Evolutionary conservation across 2,329 filamentous ascomycete genomes (phyloP).

Genomic region (Elsinoe necatrix): DNA sequence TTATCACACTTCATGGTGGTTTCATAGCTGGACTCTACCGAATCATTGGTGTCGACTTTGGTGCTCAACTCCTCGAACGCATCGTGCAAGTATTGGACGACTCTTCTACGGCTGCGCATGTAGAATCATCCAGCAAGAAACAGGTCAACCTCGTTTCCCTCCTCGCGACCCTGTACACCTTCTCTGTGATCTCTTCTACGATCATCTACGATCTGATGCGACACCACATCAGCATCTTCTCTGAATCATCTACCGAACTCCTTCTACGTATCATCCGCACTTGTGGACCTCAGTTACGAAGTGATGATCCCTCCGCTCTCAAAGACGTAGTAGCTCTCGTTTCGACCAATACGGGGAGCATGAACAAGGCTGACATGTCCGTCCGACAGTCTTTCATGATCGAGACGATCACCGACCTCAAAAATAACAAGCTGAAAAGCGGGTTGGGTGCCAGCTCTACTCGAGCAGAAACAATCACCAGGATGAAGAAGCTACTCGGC

Average conservation of each 20-base stretch:
- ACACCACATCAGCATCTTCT: conserved; percentile 63
- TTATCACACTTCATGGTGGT: conserved; percentile 81
- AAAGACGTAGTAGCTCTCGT: conserved; percentile 82
- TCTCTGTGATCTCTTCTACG: conserved; percentile 74
- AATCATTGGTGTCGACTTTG: conserved; percentile 78
- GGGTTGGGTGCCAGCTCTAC: conserved; percentile 61
- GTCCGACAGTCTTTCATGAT: conserved; percentile 96
- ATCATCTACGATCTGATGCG: conserved; percentile 89
- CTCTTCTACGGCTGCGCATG: conserved; percentile 16
- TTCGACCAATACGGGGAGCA: conserved; percentile 59
- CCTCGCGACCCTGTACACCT: conserved; percentile 81
- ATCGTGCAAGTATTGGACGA: conserved; percentile 66
- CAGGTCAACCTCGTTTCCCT: conserved; percentile 72
- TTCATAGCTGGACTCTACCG: conserved; percentile 86
- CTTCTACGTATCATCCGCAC: conserved; percentile 73
- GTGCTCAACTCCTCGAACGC: conserved; percentile 73
- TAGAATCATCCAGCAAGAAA: conserved; percentile 47
- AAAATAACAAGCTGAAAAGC: conserved; percentile 84
- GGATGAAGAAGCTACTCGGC: conserved; percentile 82
- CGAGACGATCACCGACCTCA: conserved; percentile 86
- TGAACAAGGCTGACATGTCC: conserved; percentile 63
- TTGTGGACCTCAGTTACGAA: conserved; percentile 71
- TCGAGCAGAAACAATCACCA: conserved; percentile 70
- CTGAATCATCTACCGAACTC: conserved; percentile 80
- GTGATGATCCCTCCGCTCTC: conserved; percentile 78